Percentiles rank a stretch among this genome's conserved stretches.
Evolutionary conservation across 805 yeast genomes (phyloP).

Genomic region (Cyberlindnera americana): DNA sequence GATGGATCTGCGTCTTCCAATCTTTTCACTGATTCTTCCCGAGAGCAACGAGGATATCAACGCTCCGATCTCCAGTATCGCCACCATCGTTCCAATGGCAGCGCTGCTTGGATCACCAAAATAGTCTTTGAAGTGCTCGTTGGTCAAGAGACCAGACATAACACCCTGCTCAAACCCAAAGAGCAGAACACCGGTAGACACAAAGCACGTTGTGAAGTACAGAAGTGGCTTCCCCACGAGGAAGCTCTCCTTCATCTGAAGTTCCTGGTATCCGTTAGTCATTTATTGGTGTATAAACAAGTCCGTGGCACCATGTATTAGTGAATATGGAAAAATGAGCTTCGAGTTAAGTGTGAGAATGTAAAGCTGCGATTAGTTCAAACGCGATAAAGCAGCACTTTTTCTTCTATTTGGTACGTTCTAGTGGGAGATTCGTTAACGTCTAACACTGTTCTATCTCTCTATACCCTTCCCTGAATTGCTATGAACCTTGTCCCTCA

Average conservation of each 20-base stretch:
- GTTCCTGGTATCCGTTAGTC: slow-evolving; percentile 23
- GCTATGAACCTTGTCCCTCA: too few relatives aligned
- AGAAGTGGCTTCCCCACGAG: slow-evolving; percentile 28
- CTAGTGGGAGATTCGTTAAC: too few relatives aligned
- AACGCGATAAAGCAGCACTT: too few relatives aligned
- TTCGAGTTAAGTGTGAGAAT: too few relatives aligned
- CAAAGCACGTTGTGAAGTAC: slow-evolving; percentile 29
- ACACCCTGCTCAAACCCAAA: slow-evolving; percentile 90
- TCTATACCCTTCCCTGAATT: too few relatives aligned
- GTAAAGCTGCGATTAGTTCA: too few relatives aligned
- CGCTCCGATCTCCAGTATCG: slow-evolving; percentile 87
- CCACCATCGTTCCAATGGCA: slow-evolving; percentile 80
- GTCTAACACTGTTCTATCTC: too few relatives aligned
- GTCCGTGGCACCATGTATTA: too few relatives aligned
- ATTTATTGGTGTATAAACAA: background rate
- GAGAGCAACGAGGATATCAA: slow-evolving; percentile 73
- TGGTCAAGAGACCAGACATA: slow-evolving; percentile 74
- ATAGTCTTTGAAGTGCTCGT: slow-evolving; percentile 61
- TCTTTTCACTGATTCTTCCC: slow-evolving; percentile 70
- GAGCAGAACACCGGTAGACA: slow-evolving; percentile 40
- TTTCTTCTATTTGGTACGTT: too few relatives aligned
- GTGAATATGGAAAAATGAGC: too few relatives aligned
- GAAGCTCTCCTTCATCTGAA: slow-evolving; percentile 22
- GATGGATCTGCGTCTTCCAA: slow-evolving; percentile 79
- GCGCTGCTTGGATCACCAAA: slow-evolving; percentile 73